Conservation (phyloP, 305 asterid species). For the Stenogyne calaminthoides region DNA sequence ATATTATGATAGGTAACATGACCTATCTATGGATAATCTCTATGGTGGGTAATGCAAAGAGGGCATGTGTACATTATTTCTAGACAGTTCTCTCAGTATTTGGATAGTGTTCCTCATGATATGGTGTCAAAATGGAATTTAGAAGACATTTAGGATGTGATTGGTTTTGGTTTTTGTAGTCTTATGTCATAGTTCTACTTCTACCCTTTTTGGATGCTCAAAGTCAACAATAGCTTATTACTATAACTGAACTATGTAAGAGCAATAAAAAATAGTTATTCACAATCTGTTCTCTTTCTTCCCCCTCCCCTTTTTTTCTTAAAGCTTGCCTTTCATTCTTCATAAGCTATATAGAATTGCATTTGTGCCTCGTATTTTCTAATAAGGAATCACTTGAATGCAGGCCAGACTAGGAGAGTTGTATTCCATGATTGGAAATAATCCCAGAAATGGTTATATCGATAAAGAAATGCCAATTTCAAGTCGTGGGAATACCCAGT, state of each 20-base stretch:
- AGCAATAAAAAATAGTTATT: background rate
- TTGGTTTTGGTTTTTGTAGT: constrained; percentile 12
- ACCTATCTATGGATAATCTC: constrained; percentile 5
- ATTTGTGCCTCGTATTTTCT: constrained; percentile 32
- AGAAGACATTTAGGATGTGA: background rate
- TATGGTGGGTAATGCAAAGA: background rate
- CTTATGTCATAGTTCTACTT: background rate
- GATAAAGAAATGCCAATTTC: constrained; percentile 50
- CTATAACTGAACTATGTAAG: background rate
- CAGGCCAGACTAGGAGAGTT: constrained; percentile 82
- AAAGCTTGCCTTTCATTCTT: background rate
- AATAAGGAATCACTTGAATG: constrained; percentile 33
- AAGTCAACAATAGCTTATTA: constrained; percentile 18
- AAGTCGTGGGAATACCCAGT: constrained; percentile 47
- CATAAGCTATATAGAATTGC: constrained; percentile 15
- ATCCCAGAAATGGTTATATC: constrained; percentile 49
- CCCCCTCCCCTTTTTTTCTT: background rate
- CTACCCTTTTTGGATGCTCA: no score
- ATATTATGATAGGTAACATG: background rate
- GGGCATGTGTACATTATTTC: constrained; percentile 7
- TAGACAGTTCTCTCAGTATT: background rate
- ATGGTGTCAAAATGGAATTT: background rate
- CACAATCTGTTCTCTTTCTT: background rate
- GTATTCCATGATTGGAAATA: constrained; percentile 64
- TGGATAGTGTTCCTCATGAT: constrained; percentile 6